phyloP scores from a whole-genome alignment of 805 yeast genomes.

The Cyberlindnera xishuangbannaensis region DNA sequence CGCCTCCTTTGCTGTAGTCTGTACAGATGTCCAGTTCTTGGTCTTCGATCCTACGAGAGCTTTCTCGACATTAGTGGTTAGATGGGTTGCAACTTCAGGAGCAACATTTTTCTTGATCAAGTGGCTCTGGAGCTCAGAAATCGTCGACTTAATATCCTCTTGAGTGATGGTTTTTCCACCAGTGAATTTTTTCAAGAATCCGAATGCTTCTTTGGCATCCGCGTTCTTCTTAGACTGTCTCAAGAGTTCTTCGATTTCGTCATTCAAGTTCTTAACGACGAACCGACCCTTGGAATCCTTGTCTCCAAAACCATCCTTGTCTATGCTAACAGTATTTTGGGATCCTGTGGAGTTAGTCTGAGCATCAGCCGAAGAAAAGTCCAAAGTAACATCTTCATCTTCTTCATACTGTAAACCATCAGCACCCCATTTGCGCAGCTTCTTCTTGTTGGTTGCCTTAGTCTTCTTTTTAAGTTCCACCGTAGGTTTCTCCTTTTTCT shows the following conservation, averaged over 20 bases:
- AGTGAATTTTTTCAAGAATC: constrained; percentile 52
- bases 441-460: constrained; percentile 29
- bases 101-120: constrained; percentile 85
- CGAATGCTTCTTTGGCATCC: constrained; percentile 38
- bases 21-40: constrained; percentile 67
- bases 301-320: constrained; percentile 34
- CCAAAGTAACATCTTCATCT: constrained; percentile 38
- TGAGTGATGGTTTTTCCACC: constrained; percentile 66
- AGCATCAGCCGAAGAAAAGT: constrained; percentile 41
- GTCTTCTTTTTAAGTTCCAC: constrained; percentile 3
- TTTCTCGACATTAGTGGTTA: constrained; percentile 64
- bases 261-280: constrained; percentile 56
- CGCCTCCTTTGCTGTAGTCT: constrained; percentile 64
- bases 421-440: constrained; percentile 58
- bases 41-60: constrained; percentile 70
- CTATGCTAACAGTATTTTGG: constrained; percentile 14
- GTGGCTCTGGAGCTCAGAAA: constrained; percentile 65
- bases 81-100: constrained; percentile 73
- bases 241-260: constrained; percentile 41
- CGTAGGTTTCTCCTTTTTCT: not conserved
- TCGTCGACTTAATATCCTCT: constrained; percentile 59
- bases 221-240: constrained; percentile 23
- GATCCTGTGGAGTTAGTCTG: not conserved
- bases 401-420: constrained; percentile 49
- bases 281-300: constrained; percentile 50